Base-by-base conservation (phyloP, 2,329 filamentous ascomycete species). In the Colletotrichum abscissum region DNA sequence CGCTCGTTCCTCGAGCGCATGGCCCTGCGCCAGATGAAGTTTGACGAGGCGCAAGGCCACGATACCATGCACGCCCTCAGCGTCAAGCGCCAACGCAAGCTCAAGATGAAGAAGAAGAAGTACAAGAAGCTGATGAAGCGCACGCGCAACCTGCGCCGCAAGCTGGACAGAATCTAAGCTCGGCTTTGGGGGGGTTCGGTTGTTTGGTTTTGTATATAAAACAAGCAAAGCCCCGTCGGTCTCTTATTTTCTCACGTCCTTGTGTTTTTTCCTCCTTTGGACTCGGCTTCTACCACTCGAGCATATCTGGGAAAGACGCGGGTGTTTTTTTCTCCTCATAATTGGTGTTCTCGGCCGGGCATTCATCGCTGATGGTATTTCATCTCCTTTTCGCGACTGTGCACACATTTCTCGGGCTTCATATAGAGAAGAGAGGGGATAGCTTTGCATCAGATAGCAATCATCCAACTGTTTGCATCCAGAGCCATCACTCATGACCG, bases 71-170 rank as follows among this genome's bases (percentile, higher is more conserved):
- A 92, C 74, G 90, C 95, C 76, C 95, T 99, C 81, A 97, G 94
- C 81, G 96, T 98, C 78, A 95, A 93, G 88, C 90, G 97, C 83
- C 95, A 97, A 85, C 89, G 95, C 81, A 97, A 97, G 87, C 86
- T 98, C 80, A 98, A 95, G 91, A 99, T 99, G 95, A 99, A 99
- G 94, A 99, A 98, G 91, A 96, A 98, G 90, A 99, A 99, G 92
- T 98, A 98, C 86, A 98, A 98, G 95, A 99, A 99, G 91, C 88
- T 98, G 78, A 95, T 98, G 94, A 94, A 93, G 88, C 90, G 92
- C 84, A 98, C 96, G 80, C 91, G 96, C 82, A 96, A 94, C 82
- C 84, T 95, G 87, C 92, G 96, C 81, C 92, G 95, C 81, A 97
- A 95, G 87, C 87, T 97, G 79, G 94, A 93, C 79, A 90, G 92